Evolutionary conservation across 1,139 yeast species (phyloP), one percentile per base, ranked within the genome.

Genomic region (Ogataea hybrid): DNA sequence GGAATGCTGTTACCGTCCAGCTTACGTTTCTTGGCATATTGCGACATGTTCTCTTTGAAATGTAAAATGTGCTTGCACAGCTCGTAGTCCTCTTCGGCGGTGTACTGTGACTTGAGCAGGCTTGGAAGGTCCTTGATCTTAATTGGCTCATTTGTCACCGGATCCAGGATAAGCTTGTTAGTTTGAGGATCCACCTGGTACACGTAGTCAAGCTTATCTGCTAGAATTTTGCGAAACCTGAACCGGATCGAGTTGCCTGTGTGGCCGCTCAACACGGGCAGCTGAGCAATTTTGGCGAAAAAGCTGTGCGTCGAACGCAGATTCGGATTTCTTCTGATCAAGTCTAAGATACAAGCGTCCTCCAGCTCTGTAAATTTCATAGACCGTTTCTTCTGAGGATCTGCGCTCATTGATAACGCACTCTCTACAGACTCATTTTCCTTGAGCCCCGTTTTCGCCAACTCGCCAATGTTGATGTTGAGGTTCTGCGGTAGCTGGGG

Each of bases 181-280:
- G 64, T 60, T 16, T 59, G 51, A 3, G 68, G 69, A 58, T 81
- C 82, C 7, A 77, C 73, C 51, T 79, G 71, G 59, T 81, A 84
- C 25, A 82, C 86, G 56, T 67, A 84, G 4, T 67, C 70, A 41
- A 84, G 62, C 35, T 69, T 63, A 30, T 69, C 65, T 21, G 73
- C 68, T 42, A 84, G 65, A 46, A 78, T 78, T 32, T 74, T 79
- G 48, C 90, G 70, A 59, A 67, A 84, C 51, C 94, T 71, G 50
- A 80, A 77, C 54, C 94, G 71, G 32, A 84, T 79, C 1, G 89
- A 81, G 50, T 84, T 81, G 6, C 88, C 87, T 0, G 90, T 82
- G 61, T 84, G 92, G 31, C 75, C 77, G n/a, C 71, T 69, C 42
- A 84, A 67, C 37, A 72, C 67, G 1, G 57, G 56, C 21, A 59